phyloP scores from a whole-genome alignment of 2,329 filamentous ascomycete species.

The Colletotrichum liaoningense region DNA sequence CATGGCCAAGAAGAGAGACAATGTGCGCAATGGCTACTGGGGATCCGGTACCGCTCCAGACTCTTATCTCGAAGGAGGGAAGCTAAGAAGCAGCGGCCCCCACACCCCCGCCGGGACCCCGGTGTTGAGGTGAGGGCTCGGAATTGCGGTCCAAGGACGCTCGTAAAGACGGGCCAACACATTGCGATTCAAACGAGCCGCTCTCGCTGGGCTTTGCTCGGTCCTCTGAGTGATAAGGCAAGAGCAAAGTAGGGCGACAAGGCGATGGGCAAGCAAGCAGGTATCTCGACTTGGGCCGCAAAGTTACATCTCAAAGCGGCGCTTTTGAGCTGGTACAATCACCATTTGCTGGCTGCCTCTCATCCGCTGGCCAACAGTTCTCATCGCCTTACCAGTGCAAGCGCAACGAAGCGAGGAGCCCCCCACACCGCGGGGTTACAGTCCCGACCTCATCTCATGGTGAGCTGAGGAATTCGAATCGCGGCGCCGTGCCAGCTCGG shows the following conservation, averaged over 20 bases:
- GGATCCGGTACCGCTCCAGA: constrained; percentile 27
- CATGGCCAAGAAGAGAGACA: neutral
- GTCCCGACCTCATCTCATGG: constrained; percentile 18
- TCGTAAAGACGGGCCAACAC: constrained; percentile 2
- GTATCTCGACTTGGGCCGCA: neutral
- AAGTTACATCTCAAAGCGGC: neutral
- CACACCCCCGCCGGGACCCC: constrained; percentile 19
- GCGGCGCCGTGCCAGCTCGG: constrained; percentile 23
- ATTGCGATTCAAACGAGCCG: constrained; percentile 7
- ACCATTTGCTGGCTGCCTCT: neutral
- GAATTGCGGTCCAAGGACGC: constrained; percentile 14
- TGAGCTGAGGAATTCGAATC: constrained; percentile 31
- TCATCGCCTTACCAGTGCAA: neutral
- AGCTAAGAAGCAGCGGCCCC: constrained; percentile 10
- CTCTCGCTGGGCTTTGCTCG: constrained; percentile 14
- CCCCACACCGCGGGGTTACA: constrained; percentile 13
- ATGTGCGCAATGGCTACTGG: constrained; percentile 4
- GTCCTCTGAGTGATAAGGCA: neutral
- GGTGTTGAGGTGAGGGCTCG: constrained; percentile 3
- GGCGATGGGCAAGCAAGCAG: neutral
- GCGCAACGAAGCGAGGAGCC: neutral
- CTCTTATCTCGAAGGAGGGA: constrained; percentile 28
- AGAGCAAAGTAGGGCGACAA: neutral
- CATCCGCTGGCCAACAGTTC: neutral
- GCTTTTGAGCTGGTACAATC: neutral